Evolutionary conservation across 768 basidiomycete species (phyloP), one percentile per base, ranked within the genome.

Genomic region (Lyophyllum decastes): DNA sequence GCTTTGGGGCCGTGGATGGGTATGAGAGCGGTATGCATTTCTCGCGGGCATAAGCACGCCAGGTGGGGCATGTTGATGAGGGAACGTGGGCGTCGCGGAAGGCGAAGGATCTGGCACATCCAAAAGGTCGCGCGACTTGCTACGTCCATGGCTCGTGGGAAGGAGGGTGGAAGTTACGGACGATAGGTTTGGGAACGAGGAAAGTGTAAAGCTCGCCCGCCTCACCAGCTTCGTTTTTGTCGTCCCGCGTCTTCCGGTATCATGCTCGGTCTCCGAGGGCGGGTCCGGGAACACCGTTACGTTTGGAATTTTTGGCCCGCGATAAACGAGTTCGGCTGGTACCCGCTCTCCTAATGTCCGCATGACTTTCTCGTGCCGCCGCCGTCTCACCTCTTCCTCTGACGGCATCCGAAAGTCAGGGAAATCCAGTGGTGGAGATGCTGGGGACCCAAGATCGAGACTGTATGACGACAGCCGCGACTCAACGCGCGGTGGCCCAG

Each of bases 331-430:
- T 21, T 68, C 67, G 4, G 55, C 45, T 7, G 67, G 67, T 4
- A 68, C 52, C 2, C 41, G 47, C 49, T 68, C 67, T 4, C 67
- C 67, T 5, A 68, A 27, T 16, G 59, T 66, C 7, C 60, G 59
- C 61, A 62, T 63, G 2, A 68, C 57, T 24, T 68, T 68, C 4
- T 58, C 45, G 19, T 64, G 57, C 22, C 58, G 55, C 14, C 67
- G 48, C 22, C 54, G 50, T 11, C 58, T 26, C 16, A 55, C 52
- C 24, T 64, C 63, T 27, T 66, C 61, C 30, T 66, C 57, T 0
- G 66, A 38, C 35, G 57, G 60, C 17, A 43, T 22, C 2, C 52
- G 27, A 38, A 60, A 55, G 12, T 57, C 55, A 14, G 59, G 62
- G 4, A 58, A 58, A 9, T 22, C 44, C 1, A 55, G 62, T 6